phyloP scores from a whole-genome alignment of 2,329 filamentous ascomycete genomes.

The Dothistroma pini region DNA sequence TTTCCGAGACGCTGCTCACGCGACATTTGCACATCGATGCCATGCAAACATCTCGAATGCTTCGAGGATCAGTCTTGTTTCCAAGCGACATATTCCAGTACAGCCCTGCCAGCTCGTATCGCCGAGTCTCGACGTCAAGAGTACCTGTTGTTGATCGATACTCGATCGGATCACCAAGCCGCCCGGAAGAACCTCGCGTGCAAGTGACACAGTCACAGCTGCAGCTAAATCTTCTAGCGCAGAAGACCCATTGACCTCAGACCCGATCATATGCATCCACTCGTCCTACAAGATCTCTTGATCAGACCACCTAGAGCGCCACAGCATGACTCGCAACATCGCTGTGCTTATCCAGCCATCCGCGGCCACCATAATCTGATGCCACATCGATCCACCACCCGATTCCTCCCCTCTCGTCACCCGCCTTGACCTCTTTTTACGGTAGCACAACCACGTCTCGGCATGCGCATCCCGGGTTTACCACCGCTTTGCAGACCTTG shows the following conservation, averaged over 20 bases:
- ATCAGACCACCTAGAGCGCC: not conserved
- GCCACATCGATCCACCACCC: not conserved
- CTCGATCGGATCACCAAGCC: not conserved
- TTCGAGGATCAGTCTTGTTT: not conserved
- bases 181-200: slow-evolving; percentile 1
- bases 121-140: not conserved
- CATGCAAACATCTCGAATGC: not conserved
- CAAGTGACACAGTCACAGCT: not conserved
- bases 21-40: not conserved
- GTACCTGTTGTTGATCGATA: not conserved
- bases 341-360: not conserved
- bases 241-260: not conserved
- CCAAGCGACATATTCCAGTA: not conserved
- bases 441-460: not conserved
- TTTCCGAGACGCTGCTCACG: not conserved
- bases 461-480: not conserved
- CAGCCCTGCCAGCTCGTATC: not conserved
- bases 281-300: not conserved
- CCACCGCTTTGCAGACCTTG: not conserved
- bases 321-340: not conserved
- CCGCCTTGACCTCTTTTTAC: not conserved
- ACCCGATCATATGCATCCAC: not conserved
- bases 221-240: not conserved
- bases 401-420: not conserved
- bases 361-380: not conserved